A percentile compares a stretch with the other conserved stretches of the same genome.
Conservation (phyloP, 2,329 filamentous ascomycete species). For the Talaromyces pinophilus region DNA sequence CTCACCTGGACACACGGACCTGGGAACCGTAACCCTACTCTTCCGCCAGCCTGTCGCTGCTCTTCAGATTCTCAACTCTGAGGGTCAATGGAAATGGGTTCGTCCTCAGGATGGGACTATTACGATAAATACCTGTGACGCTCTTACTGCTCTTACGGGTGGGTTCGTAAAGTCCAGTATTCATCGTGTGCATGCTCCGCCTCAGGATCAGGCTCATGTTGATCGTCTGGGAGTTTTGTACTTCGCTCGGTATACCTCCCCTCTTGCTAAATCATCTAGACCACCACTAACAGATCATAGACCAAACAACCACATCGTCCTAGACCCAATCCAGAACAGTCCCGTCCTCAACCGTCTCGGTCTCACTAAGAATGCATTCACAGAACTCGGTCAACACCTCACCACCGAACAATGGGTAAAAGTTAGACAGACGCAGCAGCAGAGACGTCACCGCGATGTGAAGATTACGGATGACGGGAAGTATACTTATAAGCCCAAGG, state of each 20-base stretch:
- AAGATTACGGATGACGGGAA: slow-evolving; percentile 41
- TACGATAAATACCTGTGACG: slow-evolving; percentile 56
- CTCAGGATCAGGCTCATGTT: slow-evolving; percentile 50
- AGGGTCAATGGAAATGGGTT: slow-evolving; percentile 55
- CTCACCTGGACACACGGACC: slow-evolving; percentile 57
- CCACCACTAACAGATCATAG: slow-evolving; percentile 23
- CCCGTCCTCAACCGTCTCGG: slow-evolving; percentile 41
- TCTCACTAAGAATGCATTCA: slow-evolving; percentile 42
- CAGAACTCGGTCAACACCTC: slow-evolving; percentile 44
- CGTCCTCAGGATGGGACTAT: slow-evolving; percentile 53
- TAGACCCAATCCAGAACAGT: slow-evolving; percentile 43
- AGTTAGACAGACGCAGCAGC: slow-evolving; percentile 46
- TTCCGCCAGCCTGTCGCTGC: slow-evolving; percentile 62
- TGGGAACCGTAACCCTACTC: slow-evolving; percentile 58
- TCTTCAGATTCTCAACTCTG: slow-evolving; percentile 56
- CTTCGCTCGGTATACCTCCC: slow-evolving; percentile 45
- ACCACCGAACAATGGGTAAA: slow-evolving; percentile 47
- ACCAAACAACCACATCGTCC: slow-evolving; percentile 47
- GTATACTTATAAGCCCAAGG: slow-evolving; percentile 39
- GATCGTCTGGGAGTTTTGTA: slow-evolving; percentile 49
- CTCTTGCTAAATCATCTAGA: neutral
- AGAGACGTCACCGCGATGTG: slow-evolving; percentile 32
- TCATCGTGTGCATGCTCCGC: slow-evolving; percentile 54
- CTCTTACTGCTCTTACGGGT: slow-evolving; percentile 52
- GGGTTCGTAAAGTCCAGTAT: slow-evolving; percentile 54